Conservation (phyloP, 331 rosid species). For the Pyracantha coccinea region DNA sequence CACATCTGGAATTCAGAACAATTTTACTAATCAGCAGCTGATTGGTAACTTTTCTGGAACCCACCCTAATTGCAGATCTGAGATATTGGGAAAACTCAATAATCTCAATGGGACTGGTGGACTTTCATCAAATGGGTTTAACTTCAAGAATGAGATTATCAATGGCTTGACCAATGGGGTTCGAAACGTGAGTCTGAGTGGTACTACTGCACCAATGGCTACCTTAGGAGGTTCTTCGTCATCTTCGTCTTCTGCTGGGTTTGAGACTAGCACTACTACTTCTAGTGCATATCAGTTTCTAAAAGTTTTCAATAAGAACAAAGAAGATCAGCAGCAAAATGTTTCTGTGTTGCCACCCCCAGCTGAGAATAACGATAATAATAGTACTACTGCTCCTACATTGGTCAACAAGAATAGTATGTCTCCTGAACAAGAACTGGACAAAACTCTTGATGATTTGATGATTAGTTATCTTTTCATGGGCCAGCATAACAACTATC, state of each 20-base stretch:
- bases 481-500: background rate
- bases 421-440: background rate
- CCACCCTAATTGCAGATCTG: background rate
- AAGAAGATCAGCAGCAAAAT: background rate
- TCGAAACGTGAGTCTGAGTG: background rate
- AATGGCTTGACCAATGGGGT: background rate
- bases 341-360: background rate
- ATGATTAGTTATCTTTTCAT: conserved; percentile 9
- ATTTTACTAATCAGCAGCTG: background rate
- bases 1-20: background rate
- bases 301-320: background rate
- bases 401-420: background rate
- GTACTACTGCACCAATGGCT: background rate
- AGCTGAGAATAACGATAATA: background rate
- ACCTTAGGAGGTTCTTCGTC: background rate
- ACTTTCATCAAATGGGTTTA: background rate
- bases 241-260: background rate
- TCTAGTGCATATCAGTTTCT: background rate
- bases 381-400: background rate
- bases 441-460: background rate
- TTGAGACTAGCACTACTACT: background rate
- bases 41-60: background rate
- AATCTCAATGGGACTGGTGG: background rate
- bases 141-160: background rate
- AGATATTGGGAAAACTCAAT: background rate